phyloP scores from a whole-genome alignment of 169 alveolate genomes.

The Eimeria maxima region DNA sequence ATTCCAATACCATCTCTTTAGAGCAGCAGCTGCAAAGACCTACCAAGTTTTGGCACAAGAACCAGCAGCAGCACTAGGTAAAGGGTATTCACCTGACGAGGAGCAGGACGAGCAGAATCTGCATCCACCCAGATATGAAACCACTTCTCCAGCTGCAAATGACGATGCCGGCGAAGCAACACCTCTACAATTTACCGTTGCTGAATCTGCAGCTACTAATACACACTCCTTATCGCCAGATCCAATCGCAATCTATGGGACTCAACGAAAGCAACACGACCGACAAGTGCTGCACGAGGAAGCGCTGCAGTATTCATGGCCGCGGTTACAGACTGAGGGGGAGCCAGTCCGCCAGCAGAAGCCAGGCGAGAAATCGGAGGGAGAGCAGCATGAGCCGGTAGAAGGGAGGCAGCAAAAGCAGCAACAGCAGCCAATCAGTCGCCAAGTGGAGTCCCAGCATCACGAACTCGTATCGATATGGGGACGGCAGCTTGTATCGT shows the following conservation, averaged over 20 bases:
- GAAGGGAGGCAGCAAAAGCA: not conserved
- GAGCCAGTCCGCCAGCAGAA: not conserved
- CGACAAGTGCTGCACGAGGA: slow-evolving; percentile 35
- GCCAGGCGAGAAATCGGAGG: not conserved
- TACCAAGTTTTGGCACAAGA: not conserved
- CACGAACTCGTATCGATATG: slow-evolving; percentile 17
- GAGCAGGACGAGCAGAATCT: not conserved
- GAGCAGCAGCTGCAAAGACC: not conserved
- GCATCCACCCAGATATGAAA: not conserved
- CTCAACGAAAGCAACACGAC: slow-evolving; percentile 4
- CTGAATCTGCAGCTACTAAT: not conserved
- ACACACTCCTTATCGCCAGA: not conserved
- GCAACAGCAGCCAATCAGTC: not conserved
- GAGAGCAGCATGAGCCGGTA: not conserved
- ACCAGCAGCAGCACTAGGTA: not conserved
- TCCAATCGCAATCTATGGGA: not conserved
- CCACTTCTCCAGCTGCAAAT: not conserved
- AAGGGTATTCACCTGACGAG: not conserved
- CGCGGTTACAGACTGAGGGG: not conserved
- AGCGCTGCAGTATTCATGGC: not conserved
- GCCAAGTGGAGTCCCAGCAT: not conserved
- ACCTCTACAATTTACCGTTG: not conserved
- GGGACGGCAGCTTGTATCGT: slow-evolving; percentile 47
- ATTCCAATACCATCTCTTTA: not conserved
- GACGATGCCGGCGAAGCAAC: not conserved